phyloP scores from a whole-genome alignment of 2,329 filamentous ascomycete genomes.

The Calycina marina region DNA sequence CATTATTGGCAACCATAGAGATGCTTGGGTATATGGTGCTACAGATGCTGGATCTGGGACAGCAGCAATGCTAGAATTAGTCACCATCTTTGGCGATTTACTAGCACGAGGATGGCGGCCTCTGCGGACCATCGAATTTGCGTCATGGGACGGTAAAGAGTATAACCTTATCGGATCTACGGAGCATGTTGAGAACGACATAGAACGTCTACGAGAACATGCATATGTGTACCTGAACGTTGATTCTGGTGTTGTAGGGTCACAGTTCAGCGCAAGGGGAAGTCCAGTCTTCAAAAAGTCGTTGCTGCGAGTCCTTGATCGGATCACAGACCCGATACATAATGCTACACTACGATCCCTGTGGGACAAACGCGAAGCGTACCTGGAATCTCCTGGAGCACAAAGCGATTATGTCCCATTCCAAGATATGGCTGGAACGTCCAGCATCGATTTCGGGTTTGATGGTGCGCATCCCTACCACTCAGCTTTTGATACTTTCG shows the following conservation, averaged over 20 bases:
- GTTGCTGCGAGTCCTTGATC: slow-evolving; percentile 57
- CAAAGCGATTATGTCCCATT: slow-evolving; percentile 81
- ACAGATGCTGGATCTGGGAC: slow-evolving; percentile 78
- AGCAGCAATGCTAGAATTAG: slow-evolving; percentile 80
- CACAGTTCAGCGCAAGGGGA: slow-evolving; percentile 60
- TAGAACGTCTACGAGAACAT: slow-evolving; percentile 55
- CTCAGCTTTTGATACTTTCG: slow-evolving; percentile 80
- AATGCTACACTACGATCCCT: slow-evolving; percentile 61
- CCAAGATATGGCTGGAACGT: slow-evolving; percentile 79
- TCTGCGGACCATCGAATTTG: slow-evolving; percentile 88
- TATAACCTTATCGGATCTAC: slow-evolving; percentile 93
- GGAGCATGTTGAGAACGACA: slow-evolving; percentile 80
- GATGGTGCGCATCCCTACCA: slow-evolving; percentile 54
- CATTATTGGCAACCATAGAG: slow-evolving; percentile 84
- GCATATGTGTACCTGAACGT: slow-evolving; percentile 86
- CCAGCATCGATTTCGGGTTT: slow-evolving; percentile 76
- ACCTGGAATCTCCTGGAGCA: slow-evolving; percentile 55
- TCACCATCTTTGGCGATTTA: slow-evolving; percentile 70
- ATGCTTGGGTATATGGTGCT: slow-evolving; percentile 82
- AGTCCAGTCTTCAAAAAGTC: slow-evolving; percentile 67
- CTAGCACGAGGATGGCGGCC: slow-evolving; percentile 71
- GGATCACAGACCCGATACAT: slow-evolving; percentile 55
- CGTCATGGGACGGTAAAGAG: slow-evolving; percentile 87
- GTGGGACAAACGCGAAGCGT: slow-evolving; percentile 52
- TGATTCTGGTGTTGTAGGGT: slow-evolving; percentile 65